A percentile compares a stretch with the other conserved stretches of the same genome.
Evolutionary conservation across 306 rosid genomes (phyloP).

Genomic region (Lablab purpureus): DNA sequence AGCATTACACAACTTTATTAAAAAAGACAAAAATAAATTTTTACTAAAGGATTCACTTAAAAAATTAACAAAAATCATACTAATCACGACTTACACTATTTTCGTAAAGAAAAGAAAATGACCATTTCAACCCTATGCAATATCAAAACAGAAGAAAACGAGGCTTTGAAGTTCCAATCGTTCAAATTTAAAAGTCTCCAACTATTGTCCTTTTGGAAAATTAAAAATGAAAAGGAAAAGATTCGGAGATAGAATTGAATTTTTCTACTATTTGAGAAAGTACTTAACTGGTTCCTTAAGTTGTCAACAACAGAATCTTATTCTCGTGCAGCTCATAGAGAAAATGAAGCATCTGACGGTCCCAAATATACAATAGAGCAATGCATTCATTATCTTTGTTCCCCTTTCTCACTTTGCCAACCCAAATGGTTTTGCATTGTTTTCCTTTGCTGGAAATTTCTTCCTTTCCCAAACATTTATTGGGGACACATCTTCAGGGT

Average conservation of each 20-base stretch:
- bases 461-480: background rate
- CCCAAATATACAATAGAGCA: too few species aligned
- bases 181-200: slow-evolving; percentile 44
- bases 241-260: slow-evolving; percentile 30
- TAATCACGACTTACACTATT: too few species aligned
- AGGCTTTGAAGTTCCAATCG: slow-evolving; percentile 20
- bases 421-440: background rate
- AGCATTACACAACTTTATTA: too few species aligned
- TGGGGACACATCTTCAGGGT: background rate
- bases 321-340: slow-evolving; percentile 15
- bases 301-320: slow-evolving; percentile 51
- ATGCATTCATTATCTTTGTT: slow-evolving; percentile 28
- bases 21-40: too few species aligned
- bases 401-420: slow-evolving; percentile 31
- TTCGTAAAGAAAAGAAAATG: too few species aligned
- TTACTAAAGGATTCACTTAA: too few species aligned
- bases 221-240: background rate
- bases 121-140: too few species aligned
- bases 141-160: too few species aligned
- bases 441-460: background rate
- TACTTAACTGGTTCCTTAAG: slow-evolving; percentile 24
- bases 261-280: slow-evolving; percentile 6
- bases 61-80: too few species aligned
- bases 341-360: slow-evolving; percentile 36
- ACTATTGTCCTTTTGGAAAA: background rate